These are phyloP conservation scores for Stagonosporopsis cucurbitacearum DNA, from an alignment of 2,329 filamentous ascomycete genomes.

Conservation along the genomic window DNA sequence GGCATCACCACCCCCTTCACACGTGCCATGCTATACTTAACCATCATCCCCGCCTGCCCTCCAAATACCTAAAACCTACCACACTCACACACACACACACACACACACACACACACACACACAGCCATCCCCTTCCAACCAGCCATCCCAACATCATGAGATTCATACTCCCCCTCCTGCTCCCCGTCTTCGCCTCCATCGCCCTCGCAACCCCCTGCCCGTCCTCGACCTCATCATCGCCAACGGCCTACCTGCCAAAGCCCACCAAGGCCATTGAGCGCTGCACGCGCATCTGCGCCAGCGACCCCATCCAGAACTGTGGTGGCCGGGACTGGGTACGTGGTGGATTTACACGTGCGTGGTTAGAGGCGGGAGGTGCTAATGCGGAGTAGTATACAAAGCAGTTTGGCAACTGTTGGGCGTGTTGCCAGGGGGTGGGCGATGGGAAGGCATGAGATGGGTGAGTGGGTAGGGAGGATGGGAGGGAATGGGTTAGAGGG, in stretches of 20 bases:
- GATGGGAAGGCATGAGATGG: too few relatives aligned
- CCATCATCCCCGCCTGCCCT: neutral
- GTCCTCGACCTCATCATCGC: neutral
- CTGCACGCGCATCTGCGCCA: constrained; percentile 1
- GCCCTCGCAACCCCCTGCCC: neutral
- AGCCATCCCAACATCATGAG: neutral
- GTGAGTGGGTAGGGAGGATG: too few relatives aligned
- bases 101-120: too few relatives aligned
- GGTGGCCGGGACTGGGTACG: neutral
- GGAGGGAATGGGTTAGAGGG: too few relatives aligned
- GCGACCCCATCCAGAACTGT: neutral
- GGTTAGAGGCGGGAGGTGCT: neutral
- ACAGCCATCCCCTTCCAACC: neutral
- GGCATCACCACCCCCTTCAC: constrained; percentile 1
- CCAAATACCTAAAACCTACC: neutral
- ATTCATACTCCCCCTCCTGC: neutral
- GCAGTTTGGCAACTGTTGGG: constrained; percentile 3
- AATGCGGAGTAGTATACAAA: neutral
- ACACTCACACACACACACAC: too few relatives aligned
- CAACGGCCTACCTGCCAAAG: neutral
- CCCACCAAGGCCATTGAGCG: neutral
- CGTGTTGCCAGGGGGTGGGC: neutral
- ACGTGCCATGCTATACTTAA: neutral
- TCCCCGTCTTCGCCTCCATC: neutral
- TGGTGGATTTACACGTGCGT: neutral